Conservation (phyloP, 2,329 filamentous ascomycete genomes). For the Monosporascus sp. region DNA sequence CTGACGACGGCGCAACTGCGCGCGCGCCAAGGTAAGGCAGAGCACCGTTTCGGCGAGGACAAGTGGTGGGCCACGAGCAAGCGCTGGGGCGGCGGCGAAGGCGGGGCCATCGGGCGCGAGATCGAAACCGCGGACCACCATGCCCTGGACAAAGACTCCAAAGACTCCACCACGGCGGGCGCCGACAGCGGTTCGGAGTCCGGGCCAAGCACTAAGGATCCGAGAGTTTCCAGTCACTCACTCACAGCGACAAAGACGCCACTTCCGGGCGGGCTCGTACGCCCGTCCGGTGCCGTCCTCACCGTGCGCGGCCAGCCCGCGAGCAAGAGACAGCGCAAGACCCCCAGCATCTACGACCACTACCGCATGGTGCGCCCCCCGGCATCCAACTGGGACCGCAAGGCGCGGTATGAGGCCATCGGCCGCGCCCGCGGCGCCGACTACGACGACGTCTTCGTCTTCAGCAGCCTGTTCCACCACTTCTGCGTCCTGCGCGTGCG, state of each 20-base stretch:
- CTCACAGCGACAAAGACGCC: neutral
- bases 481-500: conserved; percentile 53
- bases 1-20: conserved; percentile 62
- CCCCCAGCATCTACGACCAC: conserved; percentile 55
- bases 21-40: conserved; percentile 50
- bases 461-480: conserved; percentile 60
- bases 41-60: conserved; percentile 52
- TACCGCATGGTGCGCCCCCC: conserved; percentile 60
- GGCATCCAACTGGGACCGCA: conserved; percentile 54
- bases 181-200: too few species aligned
- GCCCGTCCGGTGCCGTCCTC: neutral
- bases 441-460: conserved; percentile 58
- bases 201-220: too few species aligned
- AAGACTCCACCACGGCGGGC: too few species aligned
- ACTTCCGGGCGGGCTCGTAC: neutral
- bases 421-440: conserved; percentile 42
- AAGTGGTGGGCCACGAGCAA: conserved; percentile 58
- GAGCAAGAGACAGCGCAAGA: conserved; percentile 49
- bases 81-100: conserved; percentile 59
- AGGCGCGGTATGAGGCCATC: conserved; percentile 53
- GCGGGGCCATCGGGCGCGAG: conserved; percentile 60
- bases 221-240: too few species aligned
- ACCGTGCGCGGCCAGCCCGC: conserved; percentile 24
- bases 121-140: conserved; percentile 31
- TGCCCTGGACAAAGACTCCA: neutral